Base-by-base conservation (phyloP, 176 grass and related monocot genomes). In the Pontederia crassipes region DNA sequence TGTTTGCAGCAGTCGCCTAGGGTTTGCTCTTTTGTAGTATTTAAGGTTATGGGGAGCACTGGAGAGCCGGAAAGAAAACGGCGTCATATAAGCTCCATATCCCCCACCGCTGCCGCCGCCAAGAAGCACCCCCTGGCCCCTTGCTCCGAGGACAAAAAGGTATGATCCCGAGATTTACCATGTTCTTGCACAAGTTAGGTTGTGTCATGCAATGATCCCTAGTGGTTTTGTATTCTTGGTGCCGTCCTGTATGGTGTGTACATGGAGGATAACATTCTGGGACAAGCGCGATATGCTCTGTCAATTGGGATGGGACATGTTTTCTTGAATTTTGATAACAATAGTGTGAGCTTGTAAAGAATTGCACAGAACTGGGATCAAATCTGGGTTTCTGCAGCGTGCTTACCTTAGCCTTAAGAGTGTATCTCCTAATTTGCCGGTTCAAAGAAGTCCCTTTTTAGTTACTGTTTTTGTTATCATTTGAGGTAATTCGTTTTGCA, bases 71-170 rank as follows among this genome's bases (percentile, higher is more conserved):
- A 81, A 54, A 70, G 74, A 77, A 83, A 91, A 77, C 77, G 88
- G 54, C 79, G 74, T 13, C 74, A 83, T 54, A 68, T 85, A 54
- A 69, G 57, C 65, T 72, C 87, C 57, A 74, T 86, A 53, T 79
- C 76, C 55, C 79, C 80, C 18, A 76, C 79, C 8, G 67, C 62
- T 12, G 46, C 81, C 4, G 71, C 85, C 11, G 68, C 75, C 54
- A 86, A 86, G 71, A 81, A 82, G 62, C 65, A 76, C 17, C 73
- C 66, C 4, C 57, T 73, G 24, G n/a, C 73, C 7, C 79, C 76
- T n/a, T 73, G 52, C 55, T 83, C 83, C n/a, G 83, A 83, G 61
- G 80, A 91, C 47, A 86, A 78, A 65, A 92, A 86, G 88, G 83
- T 92, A 73, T 70, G 48, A 26, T 47, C n/a, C 10, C 57, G 12